Percentiles rank a stretch among this genome's conserved stretches.
These are phyloP conservation scores for Geoglossum glabrum DNA, from an alignment of 495 filamentous ascomycete species.

Conservation along the genomic window DNA sequence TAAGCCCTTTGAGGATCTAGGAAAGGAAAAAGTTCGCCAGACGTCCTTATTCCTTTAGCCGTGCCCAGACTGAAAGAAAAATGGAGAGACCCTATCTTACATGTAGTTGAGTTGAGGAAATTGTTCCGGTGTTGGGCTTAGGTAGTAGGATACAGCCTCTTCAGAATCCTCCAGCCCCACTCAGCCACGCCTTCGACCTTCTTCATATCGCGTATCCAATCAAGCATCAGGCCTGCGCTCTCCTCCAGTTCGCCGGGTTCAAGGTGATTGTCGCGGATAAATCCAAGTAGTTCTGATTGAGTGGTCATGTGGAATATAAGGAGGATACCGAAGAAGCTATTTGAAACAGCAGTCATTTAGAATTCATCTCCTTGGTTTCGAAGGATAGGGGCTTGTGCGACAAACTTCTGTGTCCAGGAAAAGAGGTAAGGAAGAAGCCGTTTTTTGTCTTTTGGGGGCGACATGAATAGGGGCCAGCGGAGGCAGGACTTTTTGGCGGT, in stretches of 20 bases:
- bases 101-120: background rate
- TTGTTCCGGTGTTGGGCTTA: background rate
- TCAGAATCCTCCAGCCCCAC: slow-evolving; percentile 1
- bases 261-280: slow-evolving; percentile 18
- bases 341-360: background rate
- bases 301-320: slow-evolving; percentile 31
- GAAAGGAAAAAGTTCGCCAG: no score
- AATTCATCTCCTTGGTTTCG: background rate
- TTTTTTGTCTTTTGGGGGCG: slow-evolving; percentile 32
- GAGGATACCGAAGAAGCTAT: slow-evolving; percentile 29
- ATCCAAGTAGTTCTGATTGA: slow-evolving; percentile 25
- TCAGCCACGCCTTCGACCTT: slow-evolving; percentile 1
- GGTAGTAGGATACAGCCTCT: slow-evolving; percentile 1
- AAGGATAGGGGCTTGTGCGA: background rate
- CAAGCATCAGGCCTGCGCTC: slow-evolving; percentile 5
- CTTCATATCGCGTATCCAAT: slow-evolving; percentile 6
- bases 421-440: slow-evolving; percentile 35
- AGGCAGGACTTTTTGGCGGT: slow-evolving; percentile 16
- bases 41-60: no score
- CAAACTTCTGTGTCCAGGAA: slow-evolving; percentile 32
- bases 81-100: no score
- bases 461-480: slow-evolving; percentile 37
- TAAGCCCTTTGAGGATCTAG: no score
- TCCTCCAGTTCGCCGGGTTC: slow-evolving; percentile 5
- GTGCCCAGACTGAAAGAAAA: no score